Evolutionary conservation across 768 basidiomycete species (phyloP).

Genomic region (Tulasnella sp.): DNA sequence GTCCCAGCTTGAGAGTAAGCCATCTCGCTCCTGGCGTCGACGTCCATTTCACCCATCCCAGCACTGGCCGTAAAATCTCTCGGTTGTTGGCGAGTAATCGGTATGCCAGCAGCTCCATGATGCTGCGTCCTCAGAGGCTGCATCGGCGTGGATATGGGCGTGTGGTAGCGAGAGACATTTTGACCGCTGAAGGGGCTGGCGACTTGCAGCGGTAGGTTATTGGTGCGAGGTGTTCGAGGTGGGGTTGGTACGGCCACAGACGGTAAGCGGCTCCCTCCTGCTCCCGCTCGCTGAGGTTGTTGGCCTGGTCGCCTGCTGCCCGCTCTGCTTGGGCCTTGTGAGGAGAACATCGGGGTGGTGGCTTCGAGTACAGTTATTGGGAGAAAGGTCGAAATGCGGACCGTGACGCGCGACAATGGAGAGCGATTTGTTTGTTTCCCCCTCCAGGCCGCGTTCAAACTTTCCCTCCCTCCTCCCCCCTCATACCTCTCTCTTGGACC

Average conservation of each 20-base stretch:
- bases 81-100: not conserved
- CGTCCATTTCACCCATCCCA: slow-evolving; percentile 3
- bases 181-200: slow-evolving; percentile 17
- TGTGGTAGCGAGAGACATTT: slow-evolving; percentile 12
- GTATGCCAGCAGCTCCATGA: not conserved
- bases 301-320: slow-evolving; percentile 11
- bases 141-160: not conserved
- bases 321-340: not conserved
- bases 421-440: not conserved
- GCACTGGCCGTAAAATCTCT: not conserved
- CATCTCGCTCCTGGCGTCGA: slow-evolving; percentile 8
- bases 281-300: not conserved
- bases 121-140: not conserved
- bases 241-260: slow-evolving; percentile 8
- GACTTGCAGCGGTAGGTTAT: not conserved
- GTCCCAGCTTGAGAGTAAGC: not conserved
- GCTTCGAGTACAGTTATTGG: not conserved
- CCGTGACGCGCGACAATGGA: not conserved
- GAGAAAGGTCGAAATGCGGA: not conserved
- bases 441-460: not conserved
- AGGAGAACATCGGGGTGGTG: slow-evolving; percentile 20
- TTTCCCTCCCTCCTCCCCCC: not conserved
- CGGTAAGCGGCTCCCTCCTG: slow-evolving; percentile 5
- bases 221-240: slow-evolving; percentile 20
- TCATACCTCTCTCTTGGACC: not conserved